These are phyloP conservation scores for Ustilago nuda DNA, from an alignment of 1,284 basidiomycete genomes.

Conservation along the genomic window DNA sequence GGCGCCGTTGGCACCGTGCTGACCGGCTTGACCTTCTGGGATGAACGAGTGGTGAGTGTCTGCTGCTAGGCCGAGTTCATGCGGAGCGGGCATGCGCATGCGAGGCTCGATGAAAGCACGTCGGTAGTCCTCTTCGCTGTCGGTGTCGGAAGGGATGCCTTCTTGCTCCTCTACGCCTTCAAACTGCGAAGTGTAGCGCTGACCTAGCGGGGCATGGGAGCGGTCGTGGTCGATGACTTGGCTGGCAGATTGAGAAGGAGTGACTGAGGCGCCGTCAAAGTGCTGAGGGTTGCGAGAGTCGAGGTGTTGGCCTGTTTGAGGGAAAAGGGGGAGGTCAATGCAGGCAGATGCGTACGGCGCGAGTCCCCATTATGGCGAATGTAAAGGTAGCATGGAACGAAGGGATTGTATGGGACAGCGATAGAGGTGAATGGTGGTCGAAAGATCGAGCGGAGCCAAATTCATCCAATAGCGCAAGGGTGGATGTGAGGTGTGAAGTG, in stretches of 20 bases:
- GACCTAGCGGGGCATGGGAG: constrained; percentile 33
- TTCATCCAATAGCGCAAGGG: neutral
- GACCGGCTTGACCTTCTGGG: constrained; percentile 18
- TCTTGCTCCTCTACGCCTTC: constrained; percentile 59
- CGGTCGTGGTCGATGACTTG: constrained; percentile 63
- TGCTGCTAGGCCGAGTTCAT: constrained; percentile 45
- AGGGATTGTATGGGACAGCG: neutral
- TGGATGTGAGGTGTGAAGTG: constrained; percentile 11
- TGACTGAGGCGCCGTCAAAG: constrained; percentile 66
- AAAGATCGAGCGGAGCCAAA: neutral
- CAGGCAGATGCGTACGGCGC: neutral
- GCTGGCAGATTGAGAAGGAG: constrained; percentile 70
- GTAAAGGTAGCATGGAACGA: neutral
- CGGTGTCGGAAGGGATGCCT: constrained; percentile 49
- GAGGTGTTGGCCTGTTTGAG: constrained; percentile 14
- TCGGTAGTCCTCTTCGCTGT: constrained; percentile 54
- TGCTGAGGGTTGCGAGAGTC: constrained; percentile 41
- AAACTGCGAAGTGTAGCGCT: constrained; percentile 54
- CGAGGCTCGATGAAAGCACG: constrained; percentile 52
- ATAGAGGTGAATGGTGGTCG: neutral
- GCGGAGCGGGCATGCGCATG: constrained; percentile 50
- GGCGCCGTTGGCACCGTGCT: constrained; percentile 20
- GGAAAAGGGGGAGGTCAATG: neutral
- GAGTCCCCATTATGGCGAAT: neutral
- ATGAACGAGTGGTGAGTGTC: constrained; percentile 49